Evolutionary conservation across 345 rosid species (phyloP), one percentile per base, ranked within the genome.

Genomic region (Cardamine occulta): DNA sequence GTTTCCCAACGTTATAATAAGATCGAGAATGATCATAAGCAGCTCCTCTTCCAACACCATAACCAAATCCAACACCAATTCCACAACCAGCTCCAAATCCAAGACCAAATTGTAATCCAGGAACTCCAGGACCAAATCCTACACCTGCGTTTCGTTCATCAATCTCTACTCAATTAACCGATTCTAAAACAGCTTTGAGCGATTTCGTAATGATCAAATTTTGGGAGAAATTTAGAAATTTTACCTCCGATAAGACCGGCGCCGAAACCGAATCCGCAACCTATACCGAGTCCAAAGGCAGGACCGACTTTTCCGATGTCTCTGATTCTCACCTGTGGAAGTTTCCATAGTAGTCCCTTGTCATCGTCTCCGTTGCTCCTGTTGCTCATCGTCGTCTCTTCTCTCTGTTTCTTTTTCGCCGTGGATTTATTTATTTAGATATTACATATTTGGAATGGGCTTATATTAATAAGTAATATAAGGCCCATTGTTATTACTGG

Each of bases 81-180:
- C 97, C 98, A 76, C 98, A 91, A 47, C 98, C 97, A 28, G 85
- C 90, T 52, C 96, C 97, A 24, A 90, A 66, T 24, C 96, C 96
- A 14, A 88, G 66, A 17, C 97, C 97, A 17, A 91, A 73, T 67
- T 90, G 93, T 52, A 94, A 74, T 53, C 96, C 93, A 34, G 97
- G 96, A 74, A 90, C 58, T 45, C 97, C 97, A 64, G 95, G 96
- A 62, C 96, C 96, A 24, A 91, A 68, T 49, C 97, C 95, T 26
- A 85, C 74, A 66, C 98, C 98, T 89, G 34, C 24, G 29, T 35
- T 35, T 28, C 31, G 0, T 28, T 21, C 74, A 67, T 48, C 49
- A 57, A 58, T 12, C 56, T 57, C 23, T 14, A n/a, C 23, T 47
- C 66, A 34, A 2, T 40, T 29, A n/a, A 17, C 14, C 2, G 11